Conservation (phyloP, 106 monocot species). For the Posidonia australis region DNA sequence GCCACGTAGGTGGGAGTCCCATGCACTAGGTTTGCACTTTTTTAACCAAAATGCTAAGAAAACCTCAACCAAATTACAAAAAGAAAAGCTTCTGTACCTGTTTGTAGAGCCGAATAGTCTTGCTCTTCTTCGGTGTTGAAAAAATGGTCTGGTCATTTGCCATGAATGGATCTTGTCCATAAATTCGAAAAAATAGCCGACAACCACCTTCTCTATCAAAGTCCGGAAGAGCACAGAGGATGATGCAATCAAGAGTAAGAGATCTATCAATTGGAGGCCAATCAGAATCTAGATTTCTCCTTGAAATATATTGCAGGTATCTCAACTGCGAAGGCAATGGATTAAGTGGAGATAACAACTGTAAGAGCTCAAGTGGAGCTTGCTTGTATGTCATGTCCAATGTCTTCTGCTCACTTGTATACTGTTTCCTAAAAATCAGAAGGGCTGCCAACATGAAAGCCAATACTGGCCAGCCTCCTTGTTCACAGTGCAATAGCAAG, state of each 20-base stretch:
- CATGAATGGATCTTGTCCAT: constrained; percentile 76
- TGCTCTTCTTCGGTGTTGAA: constrained; percentile 73
- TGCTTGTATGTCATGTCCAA: constrained; percentile 92
- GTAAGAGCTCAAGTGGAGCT: constrained; percentile 66
- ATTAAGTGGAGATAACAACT: constrained; percentile 68
- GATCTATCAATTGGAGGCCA: constrained; percentile 90
- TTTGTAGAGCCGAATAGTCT: constrained; percentile 49
- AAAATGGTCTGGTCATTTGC: constrained; percentile 50
- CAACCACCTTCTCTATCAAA: constrained; percentile 75
- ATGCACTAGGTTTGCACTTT: too few species aligned
- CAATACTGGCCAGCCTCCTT: constrained; percentile 92
- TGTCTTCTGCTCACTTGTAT: constrained; percentile 73
- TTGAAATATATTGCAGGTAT: constrained; percentile 84
- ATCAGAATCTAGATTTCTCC: constrained; percentile 75
- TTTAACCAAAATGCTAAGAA: too few species aligned
- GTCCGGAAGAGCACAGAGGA: constrained; percentile 59
- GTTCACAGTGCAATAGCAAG: constrained; percentile 79
- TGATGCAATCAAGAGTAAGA: constrained; percentile 83
- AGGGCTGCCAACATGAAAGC: constrained; percentile 95
- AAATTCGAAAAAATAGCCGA: constrained; percentile 72
- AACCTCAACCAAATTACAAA: background rate
- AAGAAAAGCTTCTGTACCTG: too few species aligned
- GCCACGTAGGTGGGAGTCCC: too few species aligned
- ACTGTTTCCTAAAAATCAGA: constrained; percentile 72
- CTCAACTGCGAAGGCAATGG: constrained; percentile 84